A percentile compares a stretch with the other conserved stretches of the same genome.
phyloP scores from a whole-genome alignment of 192 early-diverging fungal species.

The Coemansia aciculifera region DNA sequence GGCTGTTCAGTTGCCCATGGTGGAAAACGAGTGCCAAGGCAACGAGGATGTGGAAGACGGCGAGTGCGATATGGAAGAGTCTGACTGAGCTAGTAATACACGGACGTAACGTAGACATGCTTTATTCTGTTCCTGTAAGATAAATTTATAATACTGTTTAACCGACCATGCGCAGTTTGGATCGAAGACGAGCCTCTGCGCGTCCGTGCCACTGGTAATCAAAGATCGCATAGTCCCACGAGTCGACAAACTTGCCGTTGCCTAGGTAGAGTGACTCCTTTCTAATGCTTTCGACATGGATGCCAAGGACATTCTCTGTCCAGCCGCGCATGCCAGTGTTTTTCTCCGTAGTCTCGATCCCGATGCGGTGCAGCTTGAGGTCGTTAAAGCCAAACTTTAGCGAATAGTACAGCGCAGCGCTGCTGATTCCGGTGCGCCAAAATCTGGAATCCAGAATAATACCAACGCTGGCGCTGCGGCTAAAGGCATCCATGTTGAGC shows the following conservation, averaged over 20 bases:
- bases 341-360: constrained; percentile 27
- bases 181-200: constrained; percentile 13
- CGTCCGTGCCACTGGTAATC: constrained; percentile 34
- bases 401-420: constrained; percentile 35
- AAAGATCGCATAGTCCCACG: constrained; percentile 50
- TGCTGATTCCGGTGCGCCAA: constrained; percentile 43
- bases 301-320: constrained; percentile 38
- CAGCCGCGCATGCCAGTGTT: constrained; percentile 51
- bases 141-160: background rate
- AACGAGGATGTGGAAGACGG: constrained; percentile 42
- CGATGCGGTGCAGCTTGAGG: constrained; percentile 41
- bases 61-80: constrained; percentile 51
- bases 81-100: constrained; percentile 21
- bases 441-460: constrained; percentile 48
- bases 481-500: constrained; percentile 24
- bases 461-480: constrained; percentile 32
- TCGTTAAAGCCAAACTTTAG: constrained; percentile 44
- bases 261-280: constrained; percentile 42
- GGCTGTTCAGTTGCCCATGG: background rate
- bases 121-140: background rate
- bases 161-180: constrained; percentile 10
- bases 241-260: constrained; percentile 28
- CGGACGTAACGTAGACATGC: background rate
- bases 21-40: background rate
- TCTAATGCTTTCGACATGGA: constrained; percentile 34